Conservation (phyloP, 2,329 filamentous ascomycete genomes). For the Aspergillus proliferans region DNA sequence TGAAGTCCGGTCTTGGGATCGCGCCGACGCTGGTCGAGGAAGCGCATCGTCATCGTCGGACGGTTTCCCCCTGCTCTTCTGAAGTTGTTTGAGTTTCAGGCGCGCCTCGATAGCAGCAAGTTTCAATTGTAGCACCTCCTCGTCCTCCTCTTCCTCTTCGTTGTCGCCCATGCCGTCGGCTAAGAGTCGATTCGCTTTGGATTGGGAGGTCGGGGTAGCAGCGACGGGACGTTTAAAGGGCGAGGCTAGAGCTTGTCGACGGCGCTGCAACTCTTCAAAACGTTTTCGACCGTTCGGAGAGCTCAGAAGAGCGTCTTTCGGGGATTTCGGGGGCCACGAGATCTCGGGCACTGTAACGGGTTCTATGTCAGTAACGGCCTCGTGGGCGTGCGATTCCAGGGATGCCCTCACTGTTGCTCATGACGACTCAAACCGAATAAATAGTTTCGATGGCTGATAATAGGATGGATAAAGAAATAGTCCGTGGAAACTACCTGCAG, state of each 20-base stretch:
- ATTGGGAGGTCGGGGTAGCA: conserved; percentile 36
- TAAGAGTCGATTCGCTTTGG: conserved; percentile 27
- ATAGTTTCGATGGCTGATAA: not conserved
- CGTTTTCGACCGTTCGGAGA: conserved; percentile 75
- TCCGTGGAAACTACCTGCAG: not conserved
- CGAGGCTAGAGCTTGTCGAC: conserved; percentile 63
- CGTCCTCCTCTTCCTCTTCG: conserved; percentile 68
- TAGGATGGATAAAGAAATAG: not conserved
- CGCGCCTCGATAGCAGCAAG: conserved; percentile 83
- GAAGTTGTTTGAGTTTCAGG: conserved; percentile 78
- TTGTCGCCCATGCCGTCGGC: conserved; percentile 39
- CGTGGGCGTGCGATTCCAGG: conserved; percentile 1
- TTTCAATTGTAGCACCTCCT: conserved; percentile 81
- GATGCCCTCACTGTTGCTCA: conserved; percentile 20
- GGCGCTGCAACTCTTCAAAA: conserved; percentile 61
- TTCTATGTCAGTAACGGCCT: conserved; percentile 5
- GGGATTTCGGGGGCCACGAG: conserved; percentile 58
- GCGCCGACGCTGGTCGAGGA: conserved; percentile 17
- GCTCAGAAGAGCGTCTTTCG: conserved; percentile 56
- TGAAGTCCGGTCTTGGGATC: conserved; percentile 10
- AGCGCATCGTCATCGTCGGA: conserved; percentile 15
- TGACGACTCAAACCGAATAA: not conserved
- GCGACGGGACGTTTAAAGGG: conserved; percentile 48
- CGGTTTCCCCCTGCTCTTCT: conserved; percentile 46
- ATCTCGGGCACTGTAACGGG: conserved; percentile 34